phyloP scores from a whole-genome alignment of 2,329 filamentous ascomycete genomes.

The Ophiostoma novo-ulmi region DNA sequence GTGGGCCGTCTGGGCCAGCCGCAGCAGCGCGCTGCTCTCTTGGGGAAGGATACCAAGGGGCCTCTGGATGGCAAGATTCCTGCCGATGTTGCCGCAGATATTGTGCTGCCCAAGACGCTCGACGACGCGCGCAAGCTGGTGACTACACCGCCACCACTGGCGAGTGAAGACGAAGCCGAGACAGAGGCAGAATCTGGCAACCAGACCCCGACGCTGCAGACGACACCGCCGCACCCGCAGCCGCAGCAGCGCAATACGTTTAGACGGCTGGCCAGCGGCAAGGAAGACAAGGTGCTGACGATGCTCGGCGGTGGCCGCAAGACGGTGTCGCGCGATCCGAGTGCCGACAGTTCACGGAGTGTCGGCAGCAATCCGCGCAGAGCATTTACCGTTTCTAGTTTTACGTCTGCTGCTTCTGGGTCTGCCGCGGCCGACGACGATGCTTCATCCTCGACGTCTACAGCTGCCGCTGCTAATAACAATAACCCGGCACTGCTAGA shows the following conservation, averaged over 20 bases:
- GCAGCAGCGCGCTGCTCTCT: slow-evolving; percentile 31
- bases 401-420: not conserved
- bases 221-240: slow-evolving; percentile 14
- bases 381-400: not conserved
- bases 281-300: slow-evolving; percentile 63
- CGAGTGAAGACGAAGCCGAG: slow-evolving; percentile 47
- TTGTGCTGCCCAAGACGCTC: slow-evolving; percentile 75
- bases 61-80: not conserved
- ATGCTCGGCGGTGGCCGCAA: slow-evolving; percentile 58
- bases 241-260: slow-evolving; percentile 8
- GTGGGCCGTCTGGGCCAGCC: slow-evolving; percentile 72
- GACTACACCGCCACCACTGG: slow-evolving; percentile 61
- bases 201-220: slow-evolving; percentile 17
- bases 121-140: slow-evolving; percentile 90
- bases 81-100: slow-evolving; percentile 31
- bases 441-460: slow-evolving; percentile 4
- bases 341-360: slow-evolving; percentile 67
- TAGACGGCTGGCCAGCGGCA: slow-evolving; percentile 16
- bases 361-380: slow-evolving; percentile 30
- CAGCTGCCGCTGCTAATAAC: slow-evolving; percentile 37
- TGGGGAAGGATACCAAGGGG: slow-evolving; percentile 32
- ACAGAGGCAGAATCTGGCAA: not conserved
- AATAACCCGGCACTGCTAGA: slow-evolving; percentile 64
- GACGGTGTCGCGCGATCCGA: slow-evolving; percentile 57
- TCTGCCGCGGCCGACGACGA: slow-evolving; percentile 36